Conservation (phyloP, 768 basidiomycete species). For the Clitopilus passeckerianus region DNA sequence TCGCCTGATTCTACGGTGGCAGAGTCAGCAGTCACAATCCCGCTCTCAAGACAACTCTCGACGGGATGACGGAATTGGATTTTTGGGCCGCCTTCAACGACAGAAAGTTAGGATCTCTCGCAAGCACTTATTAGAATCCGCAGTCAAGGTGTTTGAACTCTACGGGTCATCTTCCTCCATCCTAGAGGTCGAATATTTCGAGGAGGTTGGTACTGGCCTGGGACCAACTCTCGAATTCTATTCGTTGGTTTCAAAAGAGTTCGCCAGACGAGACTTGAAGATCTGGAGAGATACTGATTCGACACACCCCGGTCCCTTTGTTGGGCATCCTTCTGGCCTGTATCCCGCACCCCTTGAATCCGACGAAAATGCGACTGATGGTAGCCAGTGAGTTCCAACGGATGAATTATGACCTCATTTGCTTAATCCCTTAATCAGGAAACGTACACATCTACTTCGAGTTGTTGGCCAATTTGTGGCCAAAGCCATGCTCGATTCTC, state of each 20-base stretch:
- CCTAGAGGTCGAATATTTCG: constrained; percentile 97
- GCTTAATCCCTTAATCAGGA: constrained; percentile 35
- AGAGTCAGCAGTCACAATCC: constrained; percentile 77
- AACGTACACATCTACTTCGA: constrained; percentile 80
- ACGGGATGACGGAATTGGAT: constrained; percentile 87
- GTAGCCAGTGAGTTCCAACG: constrained; percentile 56
- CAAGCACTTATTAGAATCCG: constrained; percentile 91
- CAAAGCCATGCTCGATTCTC: constrained; percentile 93
- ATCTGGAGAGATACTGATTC: constrained; percentile 89
- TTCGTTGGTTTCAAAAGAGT: constrained; percentile 95
- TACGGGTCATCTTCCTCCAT: constrained; percentile 94
- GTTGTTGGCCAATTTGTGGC: constrained; percentile 96
- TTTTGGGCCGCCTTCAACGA: constrained; percentile 86
- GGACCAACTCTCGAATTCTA: constrained; percentile 99
- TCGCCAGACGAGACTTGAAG: constrained; percentile 81
- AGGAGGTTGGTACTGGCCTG: constrained; percentile 96
- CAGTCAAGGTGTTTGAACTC: constrained; percentile 93
- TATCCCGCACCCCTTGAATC: constrained; percentile 81
- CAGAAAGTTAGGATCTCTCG: constrained; percentile 97
- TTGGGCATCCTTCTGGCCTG: constrained; percentile 79
- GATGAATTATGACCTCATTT: neutral
- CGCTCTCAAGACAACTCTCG: constrained; percentile 76
- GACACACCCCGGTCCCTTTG: constrained; percentile 57
- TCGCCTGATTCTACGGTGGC: constrained; percentile 92
- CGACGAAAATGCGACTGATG: constrained; percentile 67